A percentile compares a stretch with the other conserved stretches of the same genome.
Conservation (phyloP, 768 basidiomycete genomes). For the Candolleomyces eurysporus region DNA sequence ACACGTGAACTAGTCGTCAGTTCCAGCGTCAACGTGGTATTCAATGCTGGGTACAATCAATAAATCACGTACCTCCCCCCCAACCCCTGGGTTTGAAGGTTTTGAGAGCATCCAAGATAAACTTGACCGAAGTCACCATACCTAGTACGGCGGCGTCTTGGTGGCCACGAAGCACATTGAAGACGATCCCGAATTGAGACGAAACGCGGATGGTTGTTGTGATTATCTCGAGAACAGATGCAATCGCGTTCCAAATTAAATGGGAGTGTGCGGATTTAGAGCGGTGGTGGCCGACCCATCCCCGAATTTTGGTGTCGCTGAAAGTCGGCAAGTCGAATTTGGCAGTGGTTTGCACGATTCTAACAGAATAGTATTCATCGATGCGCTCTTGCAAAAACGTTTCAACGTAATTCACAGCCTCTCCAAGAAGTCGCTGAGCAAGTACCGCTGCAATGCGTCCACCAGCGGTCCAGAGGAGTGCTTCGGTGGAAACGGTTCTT, state of each 20-base stretch:
- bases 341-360: conserved; percentile 62
- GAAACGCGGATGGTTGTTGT: conserved; percentile 25
- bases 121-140: background rate
- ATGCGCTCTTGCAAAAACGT: conserved; percentile 56
- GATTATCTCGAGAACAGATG: conserved; percentile 37
- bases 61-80: background rate
- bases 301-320: conserved; percentile 58
- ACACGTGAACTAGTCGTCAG: conserved; percentile 55
- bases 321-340: conserved; percentile 78
- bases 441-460: conserved; percentile 56
- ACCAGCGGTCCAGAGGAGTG: conserved; percentile 52
- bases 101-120: background rate
- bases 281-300: conserved; percentile 44
- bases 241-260: conserved; percentile 61
- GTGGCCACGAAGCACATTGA: background rate
- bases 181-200: background rate
- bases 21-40: background rate
- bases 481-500: conserved; percentile 53
- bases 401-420: conserved; percentile 36
- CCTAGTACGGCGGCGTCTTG: background rate
- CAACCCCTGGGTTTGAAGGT: background rate
- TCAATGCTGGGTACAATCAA: background rate
- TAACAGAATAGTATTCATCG: conserved; percentile 58
- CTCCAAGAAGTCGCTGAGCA: conserved; percentile 40
- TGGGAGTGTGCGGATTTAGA: conserved; percentile 36